These are phyloP conservation scores for Cordia subcordata DNA, from an alignment of 257 asterid genomes.

Conservation along the genomic window DNA sequence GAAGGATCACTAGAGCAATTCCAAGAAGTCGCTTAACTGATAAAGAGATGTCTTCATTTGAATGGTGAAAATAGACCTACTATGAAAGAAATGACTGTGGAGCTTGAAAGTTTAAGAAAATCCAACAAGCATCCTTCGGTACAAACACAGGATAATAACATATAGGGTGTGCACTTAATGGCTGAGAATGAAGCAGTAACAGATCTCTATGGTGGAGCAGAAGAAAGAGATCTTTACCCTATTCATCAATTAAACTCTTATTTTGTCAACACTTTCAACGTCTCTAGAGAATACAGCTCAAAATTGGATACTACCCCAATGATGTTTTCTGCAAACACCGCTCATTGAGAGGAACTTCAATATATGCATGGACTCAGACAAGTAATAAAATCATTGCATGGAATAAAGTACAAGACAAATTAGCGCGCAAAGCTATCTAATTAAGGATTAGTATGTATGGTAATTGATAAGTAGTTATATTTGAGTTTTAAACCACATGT, in stretches of 20 bases:
- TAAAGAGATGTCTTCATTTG: slow-evolving; percentile 43
- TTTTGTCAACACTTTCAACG: slow-evolving; percentile 16
- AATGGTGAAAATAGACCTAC: slow-evolving; percentile 60
- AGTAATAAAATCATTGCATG: too few species aligned
- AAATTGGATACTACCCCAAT: slow-evolving; percentile 16
- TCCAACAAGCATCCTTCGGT: slow-evolving; percentile 45
- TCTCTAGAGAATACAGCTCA: slow-evolving; percentile 33
- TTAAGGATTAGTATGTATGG: too few species aligned
- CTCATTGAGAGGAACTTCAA: background rate
- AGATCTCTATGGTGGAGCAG: slow-evolving; percentile 31
- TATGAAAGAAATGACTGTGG: slow-evolving; percentile 70
- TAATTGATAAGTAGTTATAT: too few species aligned
- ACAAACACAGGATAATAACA: slow-evolving; percentile 11
- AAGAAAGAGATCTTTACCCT: slow-evolving; percentile 34
- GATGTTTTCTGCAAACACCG: slow-evolving; percentile 15
- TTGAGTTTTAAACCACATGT: too few species aligned
- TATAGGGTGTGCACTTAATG: slow-evolving; percentile 25
- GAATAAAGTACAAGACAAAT: too few species aligned
- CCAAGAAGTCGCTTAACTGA: slow-evolving; percentile 37
- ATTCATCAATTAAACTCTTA: slow-evolving; percentile 32
- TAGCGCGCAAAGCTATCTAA: too few species aligned
- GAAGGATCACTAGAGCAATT: slow-evolving; percentile 62
- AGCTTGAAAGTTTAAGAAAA: slow-evolving; percentile 50
- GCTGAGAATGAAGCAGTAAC: slow-evolving; percentile 10
- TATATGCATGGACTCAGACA: too few species aligned